phyloP scores from a whole-genome alignment of 306 rosid genomes.

The Citrullus colocynthis region DNA sequence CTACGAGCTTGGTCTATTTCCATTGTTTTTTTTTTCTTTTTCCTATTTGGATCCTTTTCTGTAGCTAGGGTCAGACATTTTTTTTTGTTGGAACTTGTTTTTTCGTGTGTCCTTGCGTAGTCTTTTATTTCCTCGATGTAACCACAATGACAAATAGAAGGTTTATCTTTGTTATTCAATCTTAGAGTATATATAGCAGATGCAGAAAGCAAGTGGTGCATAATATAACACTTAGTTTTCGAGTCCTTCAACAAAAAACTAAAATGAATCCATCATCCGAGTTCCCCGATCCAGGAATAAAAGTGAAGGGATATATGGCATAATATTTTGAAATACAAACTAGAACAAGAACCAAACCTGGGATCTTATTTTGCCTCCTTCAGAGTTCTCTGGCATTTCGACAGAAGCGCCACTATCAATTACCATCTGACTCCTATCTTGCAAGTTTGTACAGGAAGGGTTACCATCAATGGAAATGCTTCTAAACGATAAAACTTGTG shows the following conservation, averaged over 20 bases:
- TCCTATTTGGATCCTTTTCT: too few species aligned
- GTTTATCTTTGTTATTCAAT: background rate
- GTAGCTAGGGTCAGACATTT: too few species aligned
- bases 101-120: too few species aligned
- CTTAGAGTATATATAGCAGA: background rate
- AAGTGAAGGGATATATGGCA: background rate
- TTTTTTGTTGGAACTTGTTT: too few species aligned
- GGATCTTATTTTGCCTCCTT: slow-evolving; percentile 32
- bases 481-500: slow-evolving; percentile 80
- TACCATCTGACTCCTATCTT: slow-evolving; percentile 22
- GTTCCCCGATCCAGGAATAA: background rate
- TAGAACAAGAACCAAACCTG: slow-evolving; percentile 42
- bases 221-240: background rate
- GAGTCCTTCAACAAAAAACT: background rate
- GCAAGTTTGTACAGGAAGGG: slow-evolving; percentile 24
- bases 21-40: too few species aligned
- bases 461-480: slow-evolving; percentile 44
- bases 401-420: slow-evolving; percentile 13
- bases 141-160: background rate
- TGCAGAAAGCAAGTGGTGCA: background rate
- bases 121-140: too few species aligned
- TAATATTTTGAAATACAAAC: background rate
- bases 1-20: too few species aligned
- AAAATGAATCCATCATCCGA: background rate
- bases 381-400: slow-evolving; percentile 40